Evolutionary conservation across 768 basidiomycete species (phyloP).

Genomic region (Floccularia luteovirens): DNA sequence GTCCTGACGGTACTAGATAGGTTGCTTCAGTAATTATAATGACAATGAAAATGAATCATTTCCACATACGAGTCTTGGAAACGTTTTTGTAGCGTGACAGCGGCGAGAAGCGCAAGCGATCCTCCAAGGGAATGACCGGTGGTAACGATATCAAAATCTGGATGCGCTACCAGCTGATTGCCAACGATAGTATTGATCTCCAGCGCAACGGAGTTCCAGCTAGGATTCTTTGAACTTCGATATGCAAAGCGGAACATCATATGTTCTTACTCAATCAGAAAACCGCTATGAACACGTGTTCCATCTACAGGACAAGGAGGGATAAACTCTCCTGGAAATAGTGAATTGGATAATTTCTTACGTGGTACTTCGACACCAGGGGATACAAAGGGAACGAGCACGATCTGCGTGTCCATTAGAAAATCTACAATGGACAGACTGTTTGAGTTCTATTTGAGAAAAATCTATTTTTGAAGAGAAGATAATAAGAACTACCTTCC

Average conservation of each 20-base stretch:
- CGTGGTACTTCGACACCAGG: conserved; percentile 36
- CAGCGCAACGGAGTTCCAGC: conserved; percentile 41
- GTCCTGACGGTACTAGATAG: conserved; percentile 23
- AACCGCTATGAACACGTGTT: conserved; percentile 38
- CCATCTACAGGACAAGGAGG: conserved; percentile 21
- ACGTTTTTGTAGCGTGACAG: conserved; percentile 33
- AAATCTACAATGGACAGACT: conserved; percentile 35
- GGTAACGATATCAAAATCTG: conserved; percentile 32
- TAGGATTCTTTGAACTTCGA: conserved; percentile 13
- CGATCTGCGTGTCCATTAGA: conserved; percentile 31
- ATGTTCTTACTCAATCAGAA: conserved; percentile 34
- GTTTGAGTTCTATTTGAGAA: not conserved
- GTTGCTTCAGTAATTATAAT: not conserved
- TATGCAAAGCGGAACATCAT: not conserved
- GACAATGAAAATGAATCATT: not conserved
- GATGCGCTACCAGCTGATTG: conserved; percentile 24
- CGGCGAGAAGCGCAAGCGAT: conserved; percentile 39
- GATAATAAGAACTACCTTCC: conserved; percentile 30
- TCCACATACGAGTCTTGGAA: conserved; percentile 26
- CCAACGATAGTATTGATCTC: conserved; percentile 29
- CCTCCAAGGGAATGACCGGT: conserved; percentile 52
- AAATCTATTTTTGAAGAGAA: not conserved
- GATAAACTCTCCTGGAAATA: no score
- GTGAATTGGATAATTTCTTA: conserved; percentile 14
- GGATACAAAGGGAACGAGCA: conserved; percentile 33